Percentiles rank a stretch among this genome's conserved stretches.
phyloP scores from a whole-genome alignment of 2,329 filamentous ascomycete genomes.

The Aspergillus quadricinctus region DNA sequence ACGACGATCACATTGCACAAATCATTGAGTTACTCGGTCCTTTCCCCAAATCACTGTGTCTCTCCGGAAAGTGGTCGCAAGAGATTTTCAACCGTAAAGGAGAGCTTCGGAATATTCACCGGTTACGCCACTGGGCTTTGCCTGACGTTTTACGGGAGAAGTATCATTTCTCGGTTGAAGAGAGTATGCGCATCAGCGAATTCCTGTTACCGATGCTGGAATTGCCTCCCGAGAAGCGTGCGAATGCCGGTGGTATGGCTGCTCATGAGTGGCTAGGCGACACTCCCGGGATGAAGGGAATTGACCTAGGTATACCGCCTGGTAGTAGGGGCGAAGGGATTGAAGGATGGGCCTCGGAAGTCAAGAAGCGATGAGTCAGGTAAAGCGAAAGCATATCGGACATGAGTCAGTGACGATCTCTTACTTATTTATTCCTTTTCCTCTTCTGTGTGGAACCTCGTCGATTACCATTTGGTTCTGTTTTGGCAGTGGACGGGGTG shows the following conservation, averaged over 20 bases:
- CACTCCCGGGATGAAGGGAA: slow-evolving; percentile 80
- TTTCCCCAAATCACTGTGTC: slow-evolving; percentile 87
- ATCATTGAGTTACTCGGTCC: slow-evolving; percentile 95
- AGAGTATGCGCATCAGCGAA: slow-evolving; percentile 71
- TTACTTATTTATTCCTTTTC: slow-evolving; percentile 11
- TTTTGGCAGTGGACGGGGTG: slow-evolving; percentile 20
- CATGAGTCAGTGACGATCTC: slow-evolving; percentile 24
- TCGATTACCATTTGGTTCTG: slow-evolving; percentile 28
- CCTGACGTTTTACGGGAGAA: slow-evolving; percentile 92
- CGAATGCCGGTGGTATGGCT: slow-evolving; percentile 94
- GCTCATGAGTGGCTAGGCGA: slow-evolving; percentile 77
- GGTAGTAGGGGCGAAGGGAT: slow-evolving; percentile 87
- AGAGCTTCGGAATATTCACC: slow-evolving; percentile 94
- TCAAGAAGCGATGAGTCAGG: slow-evolving; percentile 65
- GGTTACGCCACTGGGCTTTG: slow-evolving; percentile 91
- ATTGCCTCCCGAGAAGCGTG: slow-evolving; percentile 77
- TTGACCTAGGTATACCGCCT: slow-evolving; percentile 70
- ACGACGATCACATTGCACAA: slow-evolving; percentile 98
- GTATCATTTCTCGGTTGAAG: slow-evolving; percentile 86
- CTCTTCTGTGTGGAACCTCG: slow-evolving; percentile 23
- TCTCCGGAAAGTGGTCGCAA: slow-evolving; percentile 94
- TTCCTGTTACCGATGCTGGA: slow-evolving; percentile 92
- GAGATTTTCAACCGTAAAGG: slow-evolving; percentile 98
- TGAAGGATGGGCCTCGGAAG: slow-evolving; percentile 85
- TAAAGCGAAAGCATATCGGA: slow-evolving; percentile 4